Evolutionary conservation across 73 alveolate species (phyloP).

Genomic region (Paramecium pentaurelia): DNA sequence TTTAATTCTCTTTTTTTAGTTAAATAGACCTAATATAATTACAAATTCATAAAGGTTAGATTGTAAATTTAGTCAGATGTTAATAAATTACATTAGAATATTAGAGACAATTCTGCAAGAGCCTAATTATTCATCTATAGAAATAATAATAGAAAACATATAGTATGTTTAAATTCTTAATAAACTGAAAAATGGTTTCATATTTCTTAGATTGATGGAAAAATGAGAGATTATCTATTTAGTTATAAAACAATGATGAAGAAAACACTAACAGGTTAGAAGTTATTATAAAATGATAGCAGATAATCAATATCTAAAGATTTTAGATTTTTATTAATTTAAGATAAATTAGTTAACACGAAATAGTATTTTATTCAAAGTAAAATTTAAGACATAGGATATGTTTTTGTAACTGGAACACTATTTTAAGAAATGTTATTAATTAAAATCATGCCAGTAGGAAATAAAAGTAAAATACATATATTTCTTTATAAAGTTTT

Average conservation of each 20-base stretch:
- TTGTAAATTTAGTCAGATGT: neutral
- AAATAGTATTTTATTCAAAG: neutral
- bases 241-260: neutral
- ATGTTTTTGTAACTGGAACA: neutral
- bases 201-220: neutral
- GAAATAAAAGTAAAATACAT: neutral
- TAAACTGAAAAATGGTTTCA: neutral
- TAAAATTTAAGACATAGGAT: neutral
- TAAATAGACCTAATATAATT: neutral
- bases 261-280: neutral
- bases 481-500: neutral
- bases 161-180: neutral
- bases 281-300: neutral
- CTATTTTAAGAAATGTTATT: neutral
- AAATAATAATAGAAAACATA: neutral
- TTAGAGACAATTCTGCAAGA: neutral
- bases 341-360: neutral
- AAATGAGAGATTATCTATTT: neutral
- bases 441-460: neutral
- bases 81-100: neutral
- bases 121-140: neutral
- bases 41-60: neutral
- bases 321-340: neutral
- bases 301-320: neutral
- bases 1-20: neutral